These are phyloP conservation scores for Fraxinus latifolia DNA, from an alignment of 305 asterid genomes.

Conservation along the genomic window DNA sequence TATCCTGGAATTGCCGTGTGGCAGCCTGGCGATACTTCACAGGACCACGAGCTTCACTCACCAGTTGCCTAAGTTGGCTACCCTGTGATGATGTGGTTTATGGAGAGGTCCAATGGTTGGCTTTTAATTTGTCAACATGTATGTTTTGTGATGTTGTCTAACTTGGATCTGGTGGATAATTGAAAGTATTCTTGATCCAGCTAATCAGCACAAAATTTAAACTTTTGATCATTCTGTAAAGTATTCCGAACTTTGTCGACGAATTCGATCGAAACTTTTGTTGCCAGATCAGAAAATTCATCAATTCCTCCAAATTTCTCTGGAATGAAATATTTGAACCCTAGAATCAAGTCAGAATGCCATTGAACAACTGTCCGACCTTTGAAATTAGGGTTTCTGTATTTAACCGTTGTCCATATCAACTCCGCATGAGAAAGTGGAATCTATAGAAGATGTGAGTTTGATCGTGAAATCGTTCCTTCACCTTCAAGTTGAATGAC, in stretches of 20 bases:
- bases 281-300: not conserved
- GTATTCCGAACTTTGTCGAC: not conserved
- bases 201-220: no score
- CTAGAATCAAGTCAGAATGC: not conserved
- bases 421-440: not conserved
- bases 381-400: not conserved
- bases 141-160: constrained; percentile 35
- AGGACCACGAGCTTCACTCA: not conserved
- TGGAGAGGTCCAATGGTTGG: constrained; percentile 33
- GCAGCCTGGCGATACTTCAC: not conserved
- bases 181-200: constrained; percentile 6
- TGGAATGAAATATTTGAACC: not conserved
- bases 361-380: not conserved
- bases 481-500: not conserved
- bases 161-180: constrained; percentile 35
- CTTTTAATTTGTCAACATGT: constrained; percentile 22
- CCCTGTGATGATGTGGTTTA: constrained; percentile 13
- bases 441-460: not conserved
- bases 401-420: not conserved
- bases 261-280: not conserved
- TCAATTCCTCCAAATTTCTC: not conserved
- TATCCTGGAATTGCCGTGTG: not conserved
- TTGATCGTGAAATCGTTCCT: not conserved
- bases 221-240: not conserved
- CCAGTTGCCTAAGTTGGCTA: constrained; percentile 29